phyloP scores from a whole-genome alignment of 257 asterid genomes.

The Solanum neorickii region DNA sequence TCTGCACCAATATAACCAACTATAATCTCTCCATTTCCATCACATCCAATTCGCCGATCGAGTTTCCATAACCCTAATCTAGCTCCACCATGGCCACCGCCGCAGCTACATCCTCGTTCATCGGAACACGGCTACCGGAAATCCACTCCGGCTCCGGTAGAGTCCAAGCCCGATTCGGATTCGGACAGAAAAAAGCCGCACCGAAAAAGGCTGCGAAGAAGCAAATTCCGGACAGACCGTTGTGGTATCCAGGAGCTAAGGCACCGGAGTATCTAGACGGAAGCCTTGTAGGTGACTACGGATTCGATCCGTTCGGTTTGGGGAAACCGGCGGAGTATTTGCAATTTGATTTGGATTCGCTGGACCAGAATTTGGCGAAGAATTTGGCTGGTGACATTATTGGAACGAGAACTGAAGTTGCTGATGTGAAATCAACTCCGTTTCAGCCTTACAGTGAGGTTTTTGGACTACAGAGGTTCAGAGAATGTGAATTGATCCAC shows the following conservation, averaged over 20 bases:
- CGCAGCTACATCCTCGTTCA: constrained; percentile 67
- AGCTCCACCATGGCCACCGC: constrained; percentile 47
- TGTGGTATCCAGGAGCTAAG: constrained; percentile 85
- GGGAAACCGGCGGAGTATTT: constrained; percentile 93
- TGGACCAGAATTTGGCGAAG: constrained; percentile 89
- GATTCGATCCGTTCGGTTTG: constrained; percentile 86
- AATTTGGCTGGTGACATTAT: constrained; percentile 61
- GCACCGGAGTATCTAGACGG: constrained; percentile 87
- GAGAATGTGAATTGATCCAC: constrained; percentile 95
- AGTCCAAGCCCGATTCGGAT: constrained; percentile 68
- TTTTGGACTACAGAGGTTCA: constrained; percentile 80
- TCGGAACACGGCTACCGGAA: constrained; percentile 65
- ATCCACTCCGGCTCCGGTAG: constrained; percentile 41
- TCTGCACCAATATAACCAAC: constrained; percentile 3
- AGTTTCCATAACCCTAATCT: not conserved
- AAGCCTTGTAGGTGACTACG: constrained; percentile 77
- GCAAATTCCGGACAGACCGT: constrained; percentile 46
- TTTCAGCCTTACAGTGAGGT: constrained; percentile 89
- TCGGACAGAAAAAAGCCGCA: constrained; percentile 44
- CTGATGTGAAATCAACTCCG: constrained; percentile 71
- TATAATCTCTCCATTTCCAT: constrained; percentile 28
- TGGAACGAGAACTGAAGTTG: constrained; percentile 67
- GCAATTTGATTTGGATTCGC: constrained; percentile 75
- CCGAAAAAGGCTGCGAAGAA: constrained; percentile 32
- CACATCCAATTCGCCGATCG: not conserved